Evolutionary conservation across 2,329 filamentous ascomycete species (phyloP).

Genomic region (Alternaria atra): DNA sequence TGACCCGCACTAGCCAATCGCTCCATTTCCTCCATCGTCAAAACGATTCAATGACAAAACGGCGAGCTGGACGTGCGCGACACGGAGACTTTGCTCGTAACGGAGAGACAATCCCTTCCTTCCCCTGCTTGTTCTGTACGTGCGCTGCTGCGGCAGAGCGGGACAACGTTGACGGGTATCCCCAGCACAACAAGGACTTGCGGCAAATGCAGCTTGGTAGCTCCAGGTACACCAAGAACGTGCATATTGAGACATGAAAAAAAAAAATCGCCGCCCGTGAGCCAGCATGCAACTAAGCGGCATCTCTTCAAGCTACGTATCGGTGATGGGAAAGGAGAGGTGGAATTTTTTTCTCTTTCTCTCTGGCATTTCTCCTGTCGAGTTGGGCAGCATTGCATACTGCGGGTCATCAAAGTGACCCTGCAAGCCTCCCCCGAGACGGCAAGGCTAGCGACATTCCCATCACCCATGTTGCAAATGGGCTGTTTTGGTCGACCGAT

Average conservation of each 20-base stretch:
- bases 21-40: conserved; percentile 6
- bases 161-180: conserved; percentile 2
- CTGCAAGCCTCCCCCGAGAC: not conserved
- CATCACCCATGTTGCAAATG: not conserved
- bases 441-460: not conserved
- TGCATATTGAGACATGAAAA: not conserved
- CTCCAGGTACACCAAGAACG: not conserved
- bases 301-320: not conserved
- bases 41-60: not conserved
- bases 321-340: not conserved
- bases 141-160: conserved; percentile 3
- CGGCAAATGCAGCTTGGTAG: not conserved
- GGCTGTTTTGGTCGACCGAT: not conserved
- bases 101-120: not conserved
- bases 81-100: conserved; percentile 2
- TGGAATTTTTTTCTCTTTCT: not conserved
- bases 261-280: not conserved
- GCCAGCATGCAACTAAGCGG: not conserved
- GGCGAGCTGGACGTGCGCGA: not conserved
- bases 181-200: not conserved
- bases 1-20: not conserved
- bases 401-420: conserved; percentile 5
- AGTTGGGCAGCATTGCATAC: conserved; percentile 18
- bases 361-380: not conserved
- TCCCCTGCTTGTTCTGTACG: not conserved